phyloP scores from a whole-genome alignment of 108 stramenopile species.

The Nitzschia palea region DNA sequence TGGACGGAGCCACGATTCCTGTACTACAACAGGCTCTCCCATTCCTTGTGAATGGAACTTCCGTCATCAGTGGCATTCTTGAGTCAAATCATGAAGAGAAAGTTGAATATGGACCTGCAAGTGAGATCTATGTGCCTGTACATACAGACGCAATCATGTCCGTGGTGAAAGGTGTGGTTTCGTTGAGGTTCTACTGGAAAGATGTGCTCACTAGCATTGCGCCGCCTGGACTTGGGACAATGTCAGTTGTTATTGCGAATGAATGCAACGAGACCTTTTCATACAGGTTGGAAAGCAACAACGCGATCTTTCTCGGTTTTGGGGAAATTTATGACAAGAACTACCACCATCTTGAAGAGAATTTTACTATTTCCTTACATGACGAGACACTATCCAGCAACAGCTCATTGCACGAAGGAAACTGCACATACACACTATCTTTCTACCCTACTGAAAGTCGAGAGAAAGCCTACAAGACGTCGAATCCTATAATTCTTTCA shows the following conservation, averaged over 20 bases:
- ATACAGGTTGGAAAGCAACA: slow-evolving; percentile 35
- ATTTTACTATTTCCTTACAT: too few relatives aligned
- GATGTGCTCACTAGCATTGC: not conserved
- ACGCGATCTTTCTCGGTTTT: slow-evolving; percentile 40
- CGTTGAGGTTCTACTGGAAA: not conserved
- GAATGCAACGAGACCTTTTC: slow-evolving; percentile 28
- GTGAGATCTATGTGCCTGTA: not conserved
- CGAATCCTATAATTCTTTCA: slow-evolving; percentile 9
- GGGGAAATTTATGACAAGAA: slow-evolving; percentile 51
- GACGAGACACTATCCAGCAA: too few relatives aligned
- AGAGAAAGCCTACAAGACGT: slow-evolving; percentile 12
- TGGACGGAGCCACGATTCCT: not conserved
- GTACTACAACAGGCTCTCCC: not conserved
- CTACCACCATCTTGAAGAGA: slow-evolving; percentile 22
- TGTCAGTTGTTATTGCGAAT: slow-evolving; percentile 1
- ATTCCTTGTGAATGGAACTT: not conserved
- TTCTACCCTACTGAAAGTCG: slow-evolving; percentile 14
- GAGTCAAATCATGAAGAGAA: not conserved
- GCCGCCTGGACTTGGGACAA: not conserved
- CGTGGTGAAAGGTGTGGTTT: not conserved
- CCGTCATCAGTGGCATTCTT: not conserved
- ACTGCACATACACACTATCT: slow-evolving; percentile 1
- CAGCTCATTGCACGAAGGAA: too few relatives aligned
- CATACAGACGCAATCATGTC: not conserved
- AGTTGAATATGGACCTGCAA: not conserved